These are phyloP conservation scores for Chalaropsis ovoidea DNA, from an alignment of 2,329 filamentous ascomycete genomes.

Conservation along the genomic window DNA sequence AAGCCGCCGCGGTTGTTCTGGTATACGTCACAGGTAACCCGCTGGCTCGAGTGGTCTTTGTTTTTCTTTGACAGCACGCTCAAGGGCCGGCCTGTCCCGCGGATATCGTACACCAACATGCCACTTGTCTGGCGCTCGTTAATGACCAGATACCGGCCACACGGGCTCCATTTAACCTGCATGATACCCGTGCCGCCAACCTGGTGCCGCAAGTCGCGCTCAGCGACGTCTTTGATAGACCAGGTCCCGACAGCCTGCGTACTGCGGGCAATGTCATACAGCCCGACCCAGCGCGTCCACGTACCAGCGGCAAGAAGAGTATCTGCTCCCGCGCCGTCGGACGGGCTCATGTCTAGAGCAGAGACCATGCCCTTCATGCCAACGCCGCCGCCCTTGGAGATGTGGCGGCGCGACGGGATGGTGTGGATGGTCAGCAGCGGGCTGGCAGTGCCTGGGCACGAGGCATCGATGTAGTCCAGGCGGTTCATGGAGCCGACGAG, in stretches of 20 bases:
- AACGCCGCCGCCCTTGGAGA: slow-evolving; percentile 50
- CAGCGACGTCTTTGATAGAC: slow-evolving; percentile 47
- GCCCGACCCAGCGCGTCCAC: slow-evolving; percentile 51
- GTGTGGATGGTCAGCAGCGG: slow-evolving; percentile 48
- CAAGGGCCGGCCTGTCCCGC: slow-evolving; percentile 48
- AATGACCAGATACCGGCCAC: slow-evolving; percentile 52
- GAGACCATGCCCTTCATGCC: slow-evolving; percentile 53
- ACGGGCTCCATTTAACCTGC: slow-evolving; percentile 52
- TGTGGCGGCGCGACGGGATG: slow-evolving; percentile 50
- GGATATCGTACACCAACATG: slow-evolving; percentile 53
- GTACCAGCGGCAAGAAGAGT: slow-evolving; percentile 50
- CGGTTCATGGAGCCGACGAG: slow-evolving; percentile 50
- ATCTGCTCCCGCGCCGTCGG: slow-evolving; percentile 28
- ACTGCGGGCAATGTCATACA: slow-evolving; percentile 51
- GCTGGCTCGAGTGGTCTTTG: slow-evolving; percentile 34
- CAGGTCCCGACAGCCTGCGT: slow-evolving; percentile 49
- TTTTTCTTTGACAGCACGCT: slow-evolving; percentile 31
- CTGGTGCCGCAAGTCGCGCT: slow-evolving; percentile 29
- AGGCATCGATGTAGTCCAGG: slow-evolving; percentile 50
- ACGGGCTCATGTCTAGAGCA: slow-evolving; percentile 42
- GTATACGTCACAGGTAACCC: slow-evolving; percentile 47
- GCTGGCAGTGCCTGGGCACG: slow-evolving; percentile 41
- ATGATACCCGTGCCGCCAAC: slow-evolving; percentile 49
- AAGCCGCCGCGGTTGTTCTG: slow-evolving; percentile 36
- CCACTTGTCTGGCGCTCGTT: slow-evolving; percentile 49